Evolutionary conservation across 306 rosid genomes (phyloP).

Genomic region (Acmispon strigosus): DNA sequence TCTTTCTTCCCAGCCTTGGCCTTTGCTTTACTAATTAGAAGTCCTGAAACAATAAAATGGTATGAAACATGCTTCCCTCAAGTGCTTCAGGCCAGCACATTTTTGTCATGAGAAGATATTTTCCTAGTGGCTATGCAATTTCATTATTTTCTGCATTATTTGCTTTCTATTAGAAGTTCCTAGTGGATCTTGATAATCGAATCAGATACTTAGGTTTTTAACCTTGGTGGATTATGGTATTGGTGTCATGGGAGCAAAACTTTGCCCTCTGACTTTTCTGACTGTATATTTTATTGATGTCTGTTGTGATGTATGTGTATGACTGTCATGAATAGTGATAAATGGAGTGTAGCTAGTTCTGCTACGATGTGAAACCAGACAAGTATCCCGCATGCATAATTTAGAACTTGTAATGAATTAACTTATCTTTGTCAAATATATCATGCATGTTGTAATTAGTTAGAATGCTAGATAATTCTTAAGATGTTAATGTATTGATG

Average conservation of each 20-base stretch:
- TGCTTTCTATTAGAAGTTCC: neutral
- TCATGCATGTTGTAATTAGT: conserved; percentile 5
- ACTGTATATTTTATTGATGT: neutral
- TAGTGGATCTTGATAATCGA: neutral
- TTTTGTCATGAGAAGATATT: neutral
- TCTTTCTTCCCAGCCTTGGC: conserved; percentile 13
- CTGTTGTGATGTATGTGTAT: neutral
- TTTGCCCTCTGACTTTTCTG: conserved; percentile 1
- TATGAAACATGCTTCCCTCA: neutral
- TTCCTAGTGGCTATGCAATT: conserved; percentile 10
- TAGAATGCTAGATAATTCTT: neutral
- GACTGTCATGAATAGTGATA: neutral
- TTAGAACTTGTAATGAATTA: neutral
- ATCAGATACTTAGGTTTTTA: neutral
- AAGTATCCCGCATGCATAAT: neutral
- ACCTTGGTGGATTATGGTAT: neutral
- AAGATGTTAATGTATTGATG: conserved; percentile 15
- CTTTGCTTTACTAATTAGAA: neutral
- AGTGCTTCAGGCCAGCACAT: neutral
- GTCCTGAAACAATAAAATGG: neutral
- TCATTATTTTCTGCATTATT: neutral
- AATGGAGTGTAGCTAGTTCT: neutral
- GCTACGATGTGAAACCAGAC: neutral
- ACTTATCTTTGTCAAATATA: neutral
- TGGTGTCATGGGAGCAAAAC: conserved; percentile 1